Base-by-base conservation (phyloP, 2,329 filamentous ascomycete species). In the Colletotrichum sublineola region DNA sequence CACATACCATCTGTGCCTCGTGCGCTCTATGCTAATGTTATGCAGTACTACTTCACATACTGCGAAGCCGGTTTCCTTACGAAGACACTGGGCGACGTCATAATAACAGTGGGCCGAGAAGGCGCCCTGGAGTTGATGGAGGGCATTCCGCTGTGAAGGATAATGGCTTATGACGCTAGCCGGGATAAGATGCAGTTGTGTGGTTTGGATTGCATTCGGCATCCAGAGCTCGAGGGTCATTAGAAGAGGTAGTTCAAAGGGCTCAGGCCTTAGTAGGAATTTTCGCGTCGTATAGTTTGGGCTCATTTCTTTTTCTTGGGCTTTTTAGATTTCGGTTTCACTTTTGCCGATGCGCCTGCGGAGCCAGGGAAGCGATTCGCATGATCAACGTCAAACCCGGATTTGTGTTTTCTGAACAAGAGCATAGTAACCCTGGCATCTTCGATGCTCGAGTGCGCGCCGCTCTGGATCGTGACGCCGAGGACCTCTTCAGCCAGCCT, bases 381-480 rank as follows among this genome's bases (percentile, higher is more conserved):
- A 80, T 94, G 90, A 79, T 97, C 94, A 69, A 90, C 85, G 79
- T 98, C 96, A 79, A 99, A 98, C 0, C 88, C 93, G 24, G 91
- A 86, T 83, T 98, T 98, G 80, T 95, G 90, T 75, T 90, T 89
- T 74, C 93, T 88, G 79, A 97, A 98, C 53, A 99, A 84, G 68
- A 96, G 84, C 95, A 99, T 98, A 0, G 95, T 92, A 6, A 94
- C 94, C 75, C 94, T 87, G 1, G 96, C 96, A 85, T 99, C 96
- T 84, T 92, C 86, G 74, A 92, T 83, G 80, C 90, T 93, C 1
- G 90, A 92, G 80, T 93, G 91, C 36, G 88, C 84, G 1, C 90
- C 90, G 29, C 81, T 83, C 75, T 93, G 91, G 65, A 93, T 92
- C 62, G 91, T 89, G 6, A 91, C 81, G 0, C 86, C 86, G 1